A percentile compares a stretch with the other conserved stretches of the same genome.
These are phyloP conservation scores for Chloranthus sessilifolius DNA, from an alignment of 164 flowering plant genomes.

Conservation along the genomic window DNA sequence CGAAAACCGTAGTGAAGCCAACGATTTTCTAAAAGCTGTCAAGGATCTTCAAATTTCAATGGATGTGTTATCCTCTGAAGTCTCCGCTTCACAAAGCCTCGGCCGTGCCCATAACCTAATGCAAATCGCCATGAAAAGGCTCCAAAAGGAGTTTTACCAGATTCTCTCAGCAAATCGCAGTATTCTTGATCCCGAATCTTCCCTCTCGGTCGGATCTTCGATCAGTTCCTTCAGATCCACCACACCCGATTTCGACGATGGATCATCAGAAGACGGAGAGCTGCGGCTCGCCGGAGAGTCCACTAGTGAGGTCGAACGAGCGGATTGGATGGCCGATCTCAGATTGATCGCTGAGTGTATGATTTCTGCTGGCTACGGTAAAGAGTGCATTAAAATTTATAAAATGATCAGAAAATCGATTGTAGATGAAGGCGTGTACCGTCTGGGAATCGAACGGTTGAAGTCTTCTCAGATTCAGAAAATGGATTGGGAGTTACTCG, in stretches of 20 bases:
- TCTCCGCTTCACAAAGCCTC: slow-evolving; percentile 24
- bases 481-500: slow-evolving; percentile 50
- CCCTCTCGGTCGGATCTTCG: slow-evolving; percentile 43
- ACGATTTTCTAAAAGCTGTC: slow-evolving; percentile 40
- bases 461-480: slow-evolving; percentile 32
- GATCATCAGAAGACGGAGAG: slow-evolving; percentile 26
- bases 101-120: slow-evolving; percentile 43
- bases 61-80: slow-evolving; percentile 34
- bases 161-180: slow-evolving; percentile 53
- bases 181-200: slow-evolving; percentile 52
- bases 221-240: slow-evolving; percentile 35
- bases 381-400: slow-evolving; percentile 52
- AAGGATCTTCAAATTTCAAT: slow-evolving; percentile 52
- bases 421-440: slow-evolving; percentile 55
- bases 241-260: slow-evolving; percentile 22
- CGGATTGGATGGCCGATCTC: slow-evolving; percentile 44
- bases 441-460: slow-evolving; percentile 39
- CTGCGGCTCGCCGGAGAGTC: slow-evolving; percentile 26
- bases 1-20: slow-evolving; percentile 47
- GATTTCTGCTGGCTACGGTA: slow-evolving; percentile 59
- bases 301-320: slow-evolving; percentile 41
- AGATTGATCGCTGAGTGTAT: slow-evolving; percentile 59
- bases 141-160: slow-evolving; percentile 62
- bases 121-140: slow-evolving; percentile 60
- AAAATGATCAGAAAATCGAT: slow-evolving; percentile 49